Conservation (phyloP, 306 rosid genomes). For the Trifolium dubium region DNA sequence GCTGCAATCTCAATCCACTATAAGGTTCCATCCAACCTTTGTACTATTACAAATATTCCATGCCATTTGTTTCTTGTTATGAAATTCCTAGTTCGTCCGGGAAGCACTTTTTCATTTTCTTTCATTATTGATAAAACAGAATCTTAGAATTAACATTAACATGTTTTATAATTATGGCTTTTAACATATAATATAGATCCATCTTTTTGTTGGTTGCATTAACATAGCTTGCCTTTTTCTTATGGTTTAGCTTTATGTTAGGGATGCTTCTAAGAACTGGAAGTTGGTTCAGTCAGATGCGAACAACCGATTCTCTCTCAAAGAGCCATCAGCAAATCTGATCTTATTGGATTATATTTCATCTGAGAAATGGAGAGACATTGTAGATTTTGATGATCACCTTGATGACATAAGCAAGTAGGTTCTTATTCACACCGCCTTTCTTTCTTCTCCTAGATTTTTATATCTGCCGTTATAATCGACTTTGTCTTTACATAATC, state of each 20-base stretch:
- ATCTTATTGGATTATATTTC: slow-evolving; percentile 78
- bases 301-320: slow-evolving; percentile 59
- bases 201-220: slow-evolving; percentile 39
- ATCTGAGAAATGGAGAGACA: slow-evolving; percentile 75
- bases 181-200: slow-evolving; percentile 15
- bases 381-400: slow-evolving; percentile 94
- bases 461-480: neutral
- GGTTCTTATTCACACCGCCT: slow-evolving; percentile 28
- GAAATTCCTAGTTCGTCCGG: neutral
- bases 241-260: slow-evolving; percentile 68
- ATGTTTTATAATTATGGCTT: slow-evolving; percentile 3
- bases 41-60: neutral
- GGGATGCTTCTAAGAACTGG: slow-evolving; percentile 92
- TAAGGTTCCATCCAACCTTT: slow-evolving; percentile 8
- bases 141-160: neutral
- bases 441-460: slow-evolving; percentile 17
- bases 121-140: neutral
- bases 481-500: slow-evolving; percentile 10
- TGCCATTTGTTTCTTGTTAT: slow-evolving; percentile 12
- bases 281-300: slow-evolving; percentile 73
- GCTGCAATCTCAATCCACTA: slow-evolving; percentile 4
- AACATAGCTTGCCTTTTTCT: slow-evolving; percentile 33
- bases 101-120: neutral
- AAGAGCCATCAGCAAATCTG: slow-evolving; percentile 85
- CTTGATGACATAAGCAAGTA: slow-evolving; percentile 96